Conservation (phyloP, 495 filamentous ascomycete species). For the Apodospora peruviana region DNA sequence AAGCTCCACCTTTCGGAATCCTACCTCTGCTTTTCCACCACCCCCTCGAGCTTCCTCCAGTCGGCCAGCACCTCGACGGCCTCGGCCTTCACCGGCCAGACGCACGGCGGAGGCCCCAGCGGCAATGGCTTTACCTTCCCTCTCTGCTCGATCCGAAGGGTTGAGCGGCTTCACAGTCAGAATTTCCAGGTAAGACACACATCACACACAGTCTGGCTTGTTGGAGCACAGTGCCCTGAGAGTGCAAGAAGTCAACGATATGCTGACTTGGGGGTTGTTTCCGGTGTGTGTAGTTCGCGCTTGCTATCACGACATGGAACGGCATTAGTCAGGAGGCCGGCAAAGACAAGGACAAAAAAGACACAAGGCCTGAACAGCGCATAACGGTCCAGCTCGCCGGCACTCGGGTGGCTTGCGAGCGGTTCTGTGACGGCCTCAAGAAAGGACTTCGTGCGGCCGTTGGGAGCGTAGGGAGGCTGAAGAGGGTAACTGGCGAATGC, state of each 20-base stretch:
- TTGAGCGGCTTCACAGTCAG: constrained; percentile 86
- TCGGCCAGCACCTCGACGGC: constrained; percentile 70
- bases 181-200: constrained; percentile 55
- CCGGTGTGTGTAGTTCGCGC: constrained; percentile 57
- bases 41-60: constrained; percentile 77
- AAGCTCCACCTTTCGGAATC: constrained; percentile 89
- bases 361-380: constrained; percentile 62
- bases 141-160: constrained; percentile 80
- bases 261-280: neutral
- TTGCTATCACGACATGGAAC: constrained; percentile 96
- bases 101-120: constrained; percentile 83
- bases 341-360: constrained; percentile 44
- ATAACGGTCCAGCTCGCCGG: constrained; percentile 88
- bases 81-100: constrained; percentile 77
- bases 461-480: constrained; percentile 77
- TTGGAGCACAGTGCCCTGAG: neutral
- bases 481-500: constrained; percentile 69
- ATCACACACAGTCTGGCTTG: neutral
- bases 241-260: too few species aligned
- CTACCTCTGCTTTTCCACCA: constrained; percentile 93
- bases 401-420: constrained; percentile 80
- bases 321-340: constrained; percentile 53
- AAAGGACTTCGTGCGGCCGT: constrained; percentile 78
- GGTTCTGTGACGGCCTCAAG: constrained; percentile 94
- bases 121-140: constrained; percentile 97